Conservation (phyloP, 164 flowering plant species). For the Nymphaea colorata region DNA sequence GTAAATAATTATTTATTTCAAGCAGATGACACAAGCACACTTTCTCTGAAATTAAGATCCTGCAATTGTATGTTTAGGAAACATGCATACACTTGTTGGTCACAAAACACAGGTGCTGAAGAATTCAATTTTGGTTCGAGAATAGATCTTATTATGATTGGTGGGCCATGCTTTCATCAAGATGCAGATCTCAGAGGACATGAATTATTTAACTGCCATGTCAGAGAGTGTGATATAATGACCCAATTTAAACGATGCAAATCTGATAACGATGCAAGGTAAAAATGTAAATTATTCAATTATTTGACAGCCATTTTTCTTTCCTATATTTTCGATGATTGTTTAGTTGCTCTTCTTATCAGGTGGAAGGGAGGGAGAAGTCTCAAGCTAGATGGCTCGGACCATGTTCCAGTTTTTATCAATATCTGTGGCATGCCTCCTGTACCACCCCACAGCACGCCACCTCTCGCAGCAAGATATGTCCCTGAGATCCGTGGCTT, state of each 20-base stretch:
- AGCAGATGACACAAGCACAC: too few species aligned
- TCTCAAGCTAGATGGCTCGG: conserved; percentile 80
- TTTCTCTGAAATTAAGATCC: too few species aligned
- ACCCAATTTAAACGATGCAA: conserved; percentile 74
- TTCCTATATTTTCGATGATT: background rate
- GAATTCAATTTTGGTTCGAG: conserved; percentile 86
- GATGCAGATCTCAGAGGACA: conserved; percentile 31
- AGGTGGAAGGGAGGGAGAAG: conserved; percentile 81
- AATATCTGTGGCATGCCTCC: conserved; percentile 51
- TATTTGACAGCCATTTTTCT: background rate
- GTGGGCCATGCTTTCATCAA: conserved; percentile 74
- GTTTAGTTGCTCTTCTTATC: background rate
- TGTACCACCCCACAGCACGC: conserved; percentile 53
- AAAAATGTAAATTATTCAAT: conserved; percentile 5
- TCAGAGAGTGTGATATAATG: conserved; percentile 82
- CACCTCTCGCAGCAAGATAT: conserved; percentile 76
- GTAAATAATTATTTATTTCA: too few species aligned
- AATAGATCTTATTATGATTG: conserved; percentile 84
- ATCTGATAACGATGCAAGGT: conserved; percentile 59
- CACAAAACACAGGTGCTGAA: conserved; percentile 72
- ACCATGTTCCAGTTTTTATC: conserved; percentile 83
- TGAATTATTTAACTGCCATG: conserved; percentile 58
- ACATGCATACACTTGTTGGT: conserved; percentile 97
- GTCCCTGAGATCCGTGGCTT: conserved; percentile 65
- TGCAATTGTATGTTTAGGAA: conserved; percentile 22